A percentile compares a stretch with the other conserved stretches of the same genome.
Conservation (phyloP, 352 stramenopile genomes). For the Globisporangium yorkense region DNA sequence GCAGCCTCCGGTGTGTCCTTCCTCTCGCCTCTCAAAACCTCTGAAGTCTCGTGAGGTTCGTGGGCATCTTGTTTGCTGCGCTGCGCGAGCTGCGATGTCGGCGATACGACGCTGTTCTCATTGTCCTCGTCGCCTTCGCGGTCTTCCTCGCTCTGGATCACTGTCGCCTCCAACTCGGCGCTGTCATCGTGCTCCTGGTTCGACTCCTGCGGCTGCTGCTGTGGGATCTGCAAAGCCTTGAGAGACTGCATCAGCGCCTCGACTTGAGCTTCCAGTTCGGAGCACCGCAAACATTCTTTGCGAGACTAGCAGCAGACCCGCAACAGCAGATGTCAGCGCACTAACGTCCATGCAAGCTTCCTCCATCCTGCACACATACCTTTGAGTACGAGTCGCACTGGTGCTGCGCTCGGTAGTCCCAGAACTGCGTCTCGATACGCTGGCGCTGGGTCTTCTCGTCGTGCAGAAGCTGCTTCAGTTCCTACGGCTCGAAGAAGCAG, state of each 20-base stretch:
- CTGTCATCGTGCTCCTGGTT: constrained; percentile 11
- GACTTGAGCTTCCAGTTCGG: constrained; percentile 15
- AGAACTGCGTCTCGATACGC: constrained; percentile 25
- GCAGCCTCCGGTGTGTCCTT: no score
- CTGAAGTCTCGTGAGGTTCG: no score
- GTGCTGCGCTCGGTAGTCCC: constrained; percentile 20
- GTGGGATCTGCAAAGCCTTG: background rate
- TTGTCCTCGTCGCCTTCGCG: background rate
- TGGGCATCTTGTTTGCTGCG: background rate
- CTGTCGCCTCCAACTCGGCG: constrained; percentile 4
- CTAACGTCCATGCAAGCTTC: constrained; percentile 1
- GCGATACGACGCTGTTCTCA: background rate
- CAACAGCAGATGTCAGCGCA: constrained; percentile 3
- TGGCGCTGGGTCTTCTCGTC: constrained; percentile 32
- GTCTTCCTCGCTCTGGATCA: constrained; percentile 4
- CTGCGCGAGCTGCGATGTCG: no score
- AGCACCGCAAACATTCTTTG: constrained; percentile 15
- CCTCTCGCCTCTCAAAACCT: no score
- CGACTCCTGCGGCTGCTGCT: background rate
- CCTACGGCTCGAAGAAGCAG: constrained; percentile 15
- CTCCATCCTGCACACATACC: background rate
- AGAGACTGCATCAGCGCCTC: background rate
- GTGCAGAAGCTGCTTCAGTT: constrained; percentile 40
- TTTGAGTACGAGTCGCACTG: constrained; percentile 7
- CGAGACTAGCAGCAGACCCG: background rate